Evolutionary conservation across 2,329 filamentous ascomycete species (phyloP), one percentile per base, ranked within the genome.

Genomic region (Cadophora gregata): DNA sequence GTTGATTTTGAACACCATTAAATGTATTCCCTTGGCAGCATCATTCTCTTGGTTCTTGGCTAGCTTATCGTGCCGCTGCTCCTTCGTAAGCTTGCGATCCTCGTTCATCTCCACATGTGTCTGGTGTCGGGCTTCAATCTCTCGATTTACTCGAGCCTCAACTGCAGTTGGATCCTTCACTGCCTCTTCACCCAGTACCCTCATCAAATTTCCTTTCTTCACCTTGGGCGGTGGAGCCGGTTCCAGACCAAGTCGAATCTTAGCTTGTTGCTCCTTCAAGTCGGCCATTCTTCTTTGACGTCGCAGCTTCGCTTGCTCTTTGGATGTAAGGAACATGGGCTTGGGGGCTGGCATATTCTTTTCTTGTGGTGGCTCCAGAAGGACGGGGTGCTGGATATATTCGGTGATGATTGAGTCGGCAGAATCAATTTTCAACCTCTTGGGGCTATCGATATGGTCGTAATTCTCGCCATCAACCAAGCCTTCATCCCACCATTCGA

Each of bases 401-500:
- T 90, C 84, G 2, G 95, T 97, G 67, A 99, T 88, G 74, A 98
- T 95, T 61, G 89, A 91, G 77, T 97, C 93, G n/a, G 89, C 81
- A 0, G 88, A 87, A 47, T 88, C 85, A 70, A 97, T 86, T 78
- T 94, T 96, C 67, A 96, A 81, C 51, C 86, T 88, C 19, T 81
- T 80, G 0, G 86, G 81, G 66, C 90, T 81, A 29, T 90, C 86
- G 66, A 96, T 86, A 67, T 85, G 84, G 66, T 90, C 85, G 80
- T 98, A 97, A 64, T 86, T 90, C 50, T 86, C 85, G 50, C 90
- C 92, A 61, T 91, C 85, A 19, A 97, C 84, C 21, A 98, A 81
- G 2, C 90, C 93, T 80, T 98, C 94, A 74, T 99, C 96, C 93
- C 95, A 98, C 96, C 96, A 99, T 78, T 99, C 96, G 50, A 98